Conservation (phyloP, 305 asterid species). For the Withania somnifera region DNA sequence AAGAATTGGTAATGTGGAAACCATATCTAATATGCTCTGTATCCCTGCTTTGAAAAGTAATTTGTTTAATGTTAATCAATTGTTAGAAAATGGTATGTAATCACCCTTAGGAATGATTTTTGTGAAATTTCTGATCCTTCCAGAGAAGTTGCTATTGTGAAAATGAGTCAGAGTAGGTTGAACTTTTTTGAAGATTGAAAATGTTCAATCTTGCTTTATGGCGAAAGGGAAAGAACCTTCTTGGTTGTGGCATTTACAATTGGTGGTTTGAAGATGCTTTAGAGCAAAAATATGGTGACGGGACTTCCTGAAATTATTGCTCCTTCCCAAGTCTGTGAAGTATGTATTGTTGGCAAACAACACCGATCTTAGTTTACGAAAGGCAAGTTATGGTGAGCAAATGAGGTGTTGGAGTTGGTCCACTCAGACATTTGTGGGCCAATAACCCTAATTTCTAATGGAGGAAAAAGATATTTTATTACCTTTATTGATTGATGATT, state of each 20-base stretch:
- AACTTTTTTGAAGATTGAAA: too few relatives aligned
- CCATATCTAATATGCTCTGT: neutral
- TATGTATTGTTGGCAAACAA: neutral
- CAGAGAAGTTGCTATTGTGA: neutral
- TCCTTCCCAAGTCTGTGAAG: neutral
- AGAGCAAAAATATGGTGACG: too few relatives aligned
- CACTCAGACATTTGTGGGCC: neutral
- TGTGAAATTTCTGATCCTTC: neutral
- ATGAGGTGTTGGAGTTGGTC: neutral
- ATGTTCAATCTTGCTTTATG: too few relatives aligned
- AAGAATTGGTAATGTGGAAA: neutral
- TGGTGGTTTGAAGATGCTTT: too few relatives aligned
- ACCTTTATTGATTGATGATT: too few relatives aligned
- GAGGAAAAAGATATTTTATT: neutral
- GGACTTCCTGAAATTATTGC: neutral
- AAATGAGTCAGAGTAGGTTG: too few relatives aligned
- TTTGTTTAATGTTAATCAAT: neutral
- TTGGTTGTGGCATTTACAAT: too few relatives aligned
- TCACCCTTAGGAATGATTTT: neutral
- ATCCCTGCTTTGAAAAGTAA: neutral
- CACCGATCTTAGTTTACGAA: neutral
- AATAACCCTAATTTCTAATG: neutral
- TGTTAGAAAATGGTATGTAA: neutral
- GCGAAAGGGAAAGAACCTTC: too few relatives aligned
- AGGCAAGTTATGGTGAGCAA: neutral